Base-by-base conservation (phyloP, 306 rosid species). In the Cucurbita maxima region DNA sequence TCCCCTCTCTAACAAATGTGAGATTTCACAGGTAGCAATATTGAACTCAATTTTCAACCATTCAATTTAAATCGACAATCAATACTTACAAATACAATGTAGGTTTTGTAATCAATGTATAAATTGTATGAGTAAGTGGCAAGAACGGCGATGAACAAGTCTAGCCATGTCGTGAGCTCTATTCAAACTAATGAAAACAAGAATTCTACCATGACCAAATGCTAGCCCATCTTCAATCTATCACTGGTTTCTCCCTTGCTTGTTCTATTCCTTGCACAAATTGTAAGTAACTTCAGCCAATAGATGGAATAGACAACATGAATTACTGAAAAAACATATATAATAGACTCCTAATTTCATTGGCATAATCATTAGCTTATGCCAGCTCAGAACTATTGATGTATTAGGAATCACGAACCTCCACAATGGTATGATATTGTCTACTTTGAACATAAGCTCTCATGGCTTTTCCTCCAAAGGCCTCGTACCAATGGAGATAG, bases 181-280 rank as follows among this genome's bases (percentile, higher is more conserved):
- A 70, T 30, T 25, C 56, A 34, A 30, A 68, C 15, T 50, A 70
- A 70, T 51, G 47, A 51, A 16, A 37, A 70, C 59, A 70, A 48
- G 25, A 50, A 69, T 51, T 15, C 44, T 50, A 70, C 41, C 74
- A 15, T 50, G 74, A 50, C 47, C 59, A 70, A 38, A 81, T 51
- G 47, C 86, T 85, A 91, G 60, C 59, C 77, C 76, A 78, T 86
- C 90, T 89, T 91, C 84, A 69, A 50, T 75, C 78, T 75, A 38
- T 82, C 85, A 18, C 73, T 71, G 78, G 71, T 77, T 72, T 81
- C 74, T 13, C 69, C 84, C 19, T 52, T 34, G 83, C 87, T 84
- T 67, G 80, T 73, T 94, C 92, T 91, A 76, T 74, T 84, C 96
- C 92, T 87, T 94, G 84, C 84, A 86, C 41, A 80, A 43, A 83